Conservation (phyloP, 768 basidiomycete genomes). For the Pleurotus tuber-regium region DNA sequence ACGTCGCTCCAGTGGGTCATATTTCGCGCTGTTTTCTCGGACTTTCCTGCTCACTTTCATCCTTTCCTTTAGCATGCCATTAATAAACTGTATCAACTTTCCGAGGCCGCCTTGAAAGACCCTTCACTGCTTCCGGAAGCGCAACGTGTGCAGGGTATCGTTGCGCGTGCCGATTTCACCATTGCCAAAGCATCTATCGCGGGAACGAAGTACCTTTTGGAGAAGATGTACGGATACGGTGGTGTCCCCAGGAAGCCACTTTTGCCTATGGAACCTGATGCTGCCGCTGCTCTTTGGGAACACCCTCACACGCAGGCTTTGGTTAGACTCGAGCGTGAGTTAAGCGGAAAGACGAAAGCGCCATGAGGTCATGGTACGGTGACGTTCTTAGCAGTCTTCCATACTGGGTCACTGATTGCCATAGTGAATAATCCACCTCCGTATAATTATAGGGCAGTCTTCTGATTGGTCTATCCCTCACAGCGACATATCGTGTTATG, state of each 20-base stretch:
- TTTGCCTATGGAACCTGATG: slow-evolving; percentile 55
- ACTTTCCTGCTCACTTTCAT: slow-evolving; percentile 4
- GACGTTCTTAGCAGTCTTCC: not conserved
- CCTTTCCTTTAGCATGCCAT: slow-evolving; percentile 49
- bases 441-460: too few relatives aligned
- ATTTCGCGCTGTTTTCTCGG: slow-evolving; percentile 13
- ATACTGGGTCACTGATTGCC: too few relatives aligned
- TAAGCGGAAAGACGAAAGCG: slow-evolving; percentile 38
- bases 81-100: slow-evolving; percentile 59
- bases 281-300: slow-evolving; percentile 63
- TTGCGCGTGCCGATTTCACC: slow-evolving; percentile 78
- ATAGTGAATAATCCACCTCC: too few relatives aligned
- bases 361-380: not conserved
- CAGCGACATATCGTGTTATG: not conserved
- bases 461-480: too few relatives aligned
- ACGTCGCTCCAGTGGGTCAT: slow-evolving; percentile 67
- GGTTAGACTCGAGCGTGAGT: slow-evolving; percentile 57
- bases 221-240: slow-evolving; percentile 79
- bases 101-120: slow-evolving; percentile 53
- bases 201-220: slow-evolving; percentile 80
- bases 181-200: slow-evolving; percentile 74
- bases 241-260: slow-evolving; percentile 79
- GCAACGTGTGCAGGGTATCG: slow-evolving; percentile 73
- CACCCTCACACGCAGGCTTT: slow-evolving; percentile 73
- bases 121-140: slow-evolving; percentile 62